Evolutionary conservation across 768 basidiomycete genomes (phyloP), one percentile per base, ranked within the genome.

Genomic region (Sarcodon aspratus): DNA sequence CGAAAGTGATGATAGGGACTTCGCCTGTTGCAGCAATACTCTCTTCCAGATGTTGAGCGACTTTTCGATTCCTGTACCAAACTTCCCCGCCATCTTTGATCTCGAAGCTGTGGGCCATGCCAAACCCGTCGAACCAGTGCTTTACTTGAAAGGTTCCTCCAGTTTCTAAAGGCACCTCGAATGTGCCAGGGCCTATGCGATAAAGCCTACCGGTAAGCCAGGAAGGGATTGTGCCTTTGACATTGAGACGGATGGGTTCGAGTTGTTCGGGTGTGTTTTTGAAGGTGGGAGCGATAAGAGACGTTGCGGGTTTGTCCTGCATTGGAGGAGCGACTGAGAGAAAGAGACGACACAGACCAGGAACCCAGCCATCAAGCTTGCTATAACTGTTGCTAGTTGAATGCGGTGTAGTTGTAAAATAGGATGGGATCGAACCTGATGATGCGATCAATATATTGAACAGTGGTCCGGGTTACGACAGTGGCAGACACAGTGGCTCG

Each of bases 111-210:
- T 70, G 68, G 54, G 63, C 63, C 52, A 66, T 60, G 13, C 64
- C 61, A 44, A 71, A 62, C 27, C 69, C 69, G 46, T 70, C 69
- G 48, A 70, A 70, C 69, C 68, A 67, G 45, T 69, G 69, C 44
- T 61, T 54, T 9, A 27, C 17, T 42, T 42, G 15, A 15, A 15
- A 42, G 6, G 64, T 40, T 12, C 66, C 59, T 17, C 59, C 52
- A 6, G 33, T 21, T 3, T 57, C 61, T 33, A 59, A 49, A 33
- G 65, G 60, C 48, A 66, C 59, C 48, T 55, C n/a, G 3, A 57
- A 60, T 8, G 59, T 59, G 3, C 66, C 67, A 8, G 69, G 69
- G 7, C 69, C 69, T 5, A 67, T 70, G 32, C 69, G 54, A 50
- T 70, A 66, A 15, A 70, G 59, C 15, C 59, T 60, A 6, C 69